These are phyloP conservation scores for Cyclostephanos invisitatus DNA, from an alignment of 108 stramenopile species.

Conservation along the genomic window DNA sequence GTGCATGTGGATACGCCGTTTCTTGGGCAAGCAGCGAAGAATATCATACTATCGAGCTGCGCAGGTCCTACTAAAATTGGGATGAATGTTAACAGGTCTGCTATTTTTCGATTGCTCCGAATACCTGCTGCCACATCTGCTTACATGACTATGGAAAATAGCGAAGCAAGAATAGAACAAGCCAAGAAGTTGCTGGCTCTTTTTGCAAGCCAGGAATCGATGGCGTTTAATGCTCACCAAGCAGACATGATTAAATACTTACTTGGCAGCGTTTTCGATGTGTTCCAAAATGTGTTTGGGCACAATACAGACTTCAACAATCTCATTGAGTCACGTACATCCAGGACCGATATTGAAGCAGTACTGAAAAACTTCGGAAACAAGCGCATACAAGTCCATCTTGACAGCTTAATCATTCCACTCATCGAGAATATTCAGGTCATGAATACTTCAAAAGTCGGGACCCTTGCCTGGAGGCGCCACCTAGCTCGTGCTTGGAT, in stretches of 20 bases:
- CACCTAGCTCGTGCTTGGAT: constrained; percentile 60
- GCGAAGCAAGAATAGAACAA: constrained; percentile 58
- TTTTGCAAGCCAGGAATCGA: constrained; percentile 27
- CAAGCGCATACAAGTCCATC: constrained; percentile 20
- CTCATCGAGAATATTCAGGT: constrained; percentile 47
- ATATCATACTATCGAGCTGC: constrained; percentile 25
- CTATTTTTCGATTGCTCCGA: constrained; percentile 39
- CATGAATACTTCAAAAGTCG: constrained; percentile 31
- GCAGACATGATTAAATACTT: constrained; percentile 40
- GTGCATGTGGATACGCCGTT: constrained; percentile 10
- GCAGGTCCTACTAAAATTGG: constrained; percentile 41
- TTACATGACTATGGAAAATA: constrained; percentile 78
- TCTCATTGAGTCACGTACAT: constrained; percentile 19
- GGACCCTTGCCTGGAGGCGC: constrained; percentile 28
- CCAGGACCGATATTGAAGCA: constrained; percentile 13
- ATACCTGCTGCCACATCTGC: constrained; percentile 27
- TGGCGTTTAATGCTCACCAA: constrained; percentile 1
- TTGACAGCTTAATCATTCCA: constrained; percentile 42
- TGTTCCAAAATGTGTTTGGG: constrained; percentile 27
- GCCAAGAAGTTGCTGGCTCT: constrained; percentile 49
- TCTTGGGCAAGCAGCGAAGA: constrained; percentile 24
- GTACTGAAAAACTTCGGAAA: constrained; percentile 30
- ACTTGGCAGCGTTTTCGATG: constrained; percentile 28
- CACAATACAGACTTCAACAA: constrained; percentile 7
- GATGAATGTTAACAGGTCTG: constrained; percentile 35